These are phyloP conservation scores for Viola odorata DNA, from an alignment of 345 rosid species.

Conservation along the genomic window DNA sequence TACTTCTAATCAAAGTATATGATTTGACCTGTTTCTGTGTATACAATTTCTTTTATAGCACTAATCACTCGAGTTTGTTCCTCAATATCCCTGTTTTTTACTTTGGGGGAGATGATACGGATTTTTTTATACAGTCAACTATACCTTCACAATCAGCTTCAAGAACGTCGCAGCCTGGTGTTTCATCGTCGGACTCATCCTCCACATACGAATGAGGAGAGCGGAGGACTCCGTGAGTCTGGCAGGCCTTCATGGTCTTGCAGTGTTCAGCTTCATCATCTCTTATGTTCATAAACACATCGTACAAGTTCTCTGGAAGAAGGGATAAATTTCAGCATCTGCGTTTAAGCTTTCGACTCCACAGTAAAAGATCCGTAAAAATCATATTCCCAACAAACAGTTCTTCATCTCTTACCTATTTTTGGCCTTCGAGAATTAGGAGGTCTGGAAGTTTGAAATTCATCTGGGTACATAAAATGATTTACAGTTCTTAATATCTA, in stretches of 20 bases:
- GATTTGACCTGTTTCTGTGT: neutral
- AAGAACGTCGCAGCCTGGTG: conserved; percentile 38
- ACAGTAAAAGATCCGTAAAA: neutral
- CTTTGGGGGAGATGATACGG: conserved; percentile 32
- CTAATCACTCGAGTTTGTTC: neutral
- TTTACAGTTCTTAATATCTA: conserved; percentile 3
- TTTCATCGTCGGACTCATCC: conserved; percentile 31
- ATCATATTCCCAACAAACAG: neutral
- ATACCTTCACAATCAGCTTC: conserved; percentile 78
- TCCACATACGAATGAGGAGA: conserved; percentile 75
- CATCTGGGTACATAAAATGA: conserved; percentile 57
- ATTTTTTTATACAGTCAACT: conserved; percentile 73
- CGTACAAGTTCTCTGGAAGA: conserved; percentile 73
- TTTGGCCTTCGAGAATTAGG: conserved; percentile 86
- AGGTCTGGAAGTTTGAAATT: conserved; percentile 84
- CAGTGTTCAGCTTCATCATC: conserved; percentile 98
- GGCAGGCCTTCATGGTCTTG: conserved; percentile 94
- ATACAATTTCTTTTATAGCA: neutral
- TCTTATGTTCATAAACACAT: conserved; percentile 81
- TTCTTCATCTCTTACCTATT: conserved; percentile 46
- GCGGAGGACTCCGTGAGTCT: conserved; percentile 71
- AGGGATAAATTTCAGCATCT: neutral
- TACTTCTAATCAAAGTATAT: neutral
- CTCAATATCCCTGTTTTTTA: conserved; percentile 6
- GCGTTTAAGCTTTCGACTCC: neutral